Evolutionary conservation across 2,329 filamentous ascomycete species (phyloP).

Genomic region (Nothomitra cinnamomea): DNA sequence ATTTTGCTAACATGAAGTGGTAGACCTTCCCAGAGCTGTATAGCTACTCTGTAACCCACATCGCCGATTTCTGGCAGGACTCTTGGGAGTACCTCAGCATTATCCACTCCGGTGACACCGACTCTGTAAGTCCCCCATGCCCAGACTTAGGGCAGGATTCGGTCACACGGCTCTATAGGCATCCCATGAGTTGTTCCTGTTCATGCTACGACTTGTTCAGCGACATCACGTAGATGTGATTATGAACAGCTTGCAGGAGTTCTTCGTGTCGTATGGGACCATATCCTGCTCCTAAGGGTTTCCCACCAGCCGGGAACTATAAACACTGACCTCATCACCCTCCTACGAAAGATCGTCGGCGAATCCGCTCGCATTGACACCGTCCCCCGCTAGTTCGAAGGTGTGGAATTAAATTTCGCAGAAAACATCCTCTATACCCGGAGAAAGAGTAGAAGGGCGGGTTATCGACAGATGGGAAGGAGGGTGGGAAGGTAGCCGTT

Average conservation of each 20-base stretch:
- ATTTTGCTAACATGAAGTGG: no score
- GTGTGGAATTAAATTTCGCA: conserved; percentile 57
- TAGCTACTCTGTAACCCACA: conserved; percentile 45
- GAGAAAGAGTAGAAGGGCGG: conserved; percentile 26
- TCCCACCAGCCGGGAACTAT: no score
- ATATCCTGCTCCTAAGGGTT: no score
- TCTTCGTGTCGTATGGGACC: no score
- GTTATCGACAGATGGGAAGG: conserved; percentile 38
- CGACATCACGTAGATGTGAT: no score
- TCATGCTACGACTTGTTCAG: no score
- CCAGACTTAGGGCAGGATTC: background rate
- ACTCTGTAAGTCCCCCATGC: conserved; percentile 10
- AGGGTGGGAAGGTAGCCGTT: conserved; percentile 51
- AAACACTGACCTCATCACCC: conserved; percentile 11
- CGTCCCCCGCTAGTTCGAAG: conserved; percentile 62
- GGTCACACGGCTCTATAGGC: no score
- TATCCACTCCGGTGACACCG: conserved; percentile 45
- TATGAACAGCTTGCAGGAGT: no score
- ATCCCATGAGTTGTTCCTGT: no score
- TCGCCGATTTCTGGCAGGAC: conserved; percentile 47
- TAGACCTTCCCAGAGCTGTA: conserved; percentile 55
- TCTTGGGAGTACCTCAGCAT: conserved; percentile 42
- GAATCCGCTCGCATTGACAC: conserved; percentile 50
- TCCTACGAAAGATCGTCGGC: conserved; percentile 38
- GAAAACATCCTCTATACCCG: conserved; percentile 60